These are phyloP conservation scores for Leptodermis oblonga DNA, from an alignment of 257 asterid genomes.

Conservation along the genomic window DNA sequence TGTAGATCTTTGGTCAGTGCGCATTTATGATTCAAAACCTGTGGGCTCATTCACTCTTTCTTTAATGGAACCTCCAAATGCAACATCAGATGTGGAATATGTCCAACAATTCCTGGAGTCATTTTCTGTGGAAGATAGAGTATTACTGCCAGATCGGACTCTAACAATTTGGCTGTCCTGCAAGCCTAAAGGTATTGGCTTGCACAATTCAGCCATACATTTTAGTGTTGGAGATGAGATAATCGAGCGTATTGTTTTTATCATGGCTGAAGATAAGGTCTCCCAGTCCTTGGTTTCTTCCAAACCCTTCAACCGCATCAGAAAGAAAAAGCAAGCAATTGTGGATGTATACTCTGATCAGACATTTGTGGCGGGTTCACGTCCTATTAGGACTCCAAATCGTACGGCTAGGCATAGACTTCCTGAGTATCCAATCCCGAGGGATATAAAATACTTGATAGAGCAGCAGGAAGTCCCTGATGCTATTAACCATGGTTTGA, in stretches of 20 bases:
- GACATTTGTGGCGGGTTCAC: slow-evolving; percentile 49
- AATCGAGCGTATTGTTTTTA: slow-evolving; percentile 66
- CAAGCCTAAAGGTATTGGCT: slow-evolving; percentile 85
- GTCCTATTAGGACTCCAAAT: slow-evolving; percentile 46
- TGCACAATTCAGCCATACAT: slow-evolving; percentile 74
- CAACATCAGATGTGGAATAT: slow-evolving; percentile 46
- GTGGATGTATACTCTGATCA: slow-evolving; percentile 33
- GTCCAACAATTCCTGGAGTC: slow-evolving; percentile 55
- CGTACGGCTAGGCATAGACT: slow-evolving; percentile 31
- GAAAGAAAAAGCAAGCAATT: slow-evolving; percentile 51
- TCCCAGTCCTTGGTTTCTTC: slow-evolving; percentile 59
- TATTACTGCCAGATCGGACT: slow-evolving; percentile 39
- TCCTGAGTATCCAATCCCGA: slow-evolving; percentile 52
- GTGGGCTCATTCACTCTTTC: slow-evolving; percentile 65
- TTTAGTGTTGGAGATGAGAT: slow-evolving; percentile 65
- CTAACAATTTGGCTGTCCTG: slow-evolving; percentile 76
- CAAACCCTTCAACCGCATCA: slow-evolving; percentile 52
- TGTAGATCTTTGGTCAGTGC: slow-evolving; percentile 70
- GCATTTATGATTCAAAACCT: slow-evolving; percentile 83
- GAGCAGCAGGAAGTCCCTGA: slow-evolving; percentile 52
- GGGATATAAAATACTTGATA: slow-evolving; percentile 45
- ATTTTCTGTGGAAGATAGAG: slow-evolving; percentile 59
- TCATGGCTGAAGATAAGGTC: slow-evolving; percentile 81
- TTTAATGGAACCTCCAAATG: slow-evolving; percentile 72
- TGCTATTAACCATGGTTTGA: slow-evolving; percentile 48